A percentile compares a stretch with the other conserved stretches of the same genome.
These are phyloP conservation scores for Debaryomyces castellii DNA, from an alignment of 805 yeast genomes.

Conservation along the genomic window DNA sequence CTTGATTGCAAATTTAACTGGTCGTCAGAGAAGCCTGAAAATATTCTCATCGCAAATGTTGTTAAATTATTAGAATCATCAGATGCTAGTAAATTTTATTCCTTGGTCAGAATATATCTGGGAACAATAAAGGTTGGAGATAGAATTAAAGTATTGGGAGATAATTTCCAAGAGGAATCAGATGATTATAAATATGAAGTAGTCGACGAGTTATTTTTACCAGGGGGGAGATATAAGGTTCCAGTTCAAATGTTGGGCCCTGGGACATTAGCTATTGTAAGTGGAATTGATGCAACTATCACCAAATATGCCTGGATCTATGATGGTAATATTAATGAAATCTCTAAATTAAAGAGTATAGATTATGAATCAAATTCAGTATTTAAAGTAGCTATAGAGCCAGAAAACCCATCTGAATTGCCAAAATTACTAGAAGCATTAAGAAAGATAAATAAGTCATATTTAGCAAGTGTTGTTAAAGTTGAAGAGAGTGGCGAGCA, in stretches of 20 bases:
- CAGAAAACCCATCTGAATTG: constrained; percentile 73
- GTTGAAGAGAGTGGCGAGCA: constrained; percentile 92
- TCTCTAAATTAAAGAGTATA: constrained; percentile 33
- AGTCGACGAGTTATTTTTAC: constrained; percentile 46
- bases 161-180: constrained; percentile 46
- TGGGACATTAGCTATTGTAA: constrained; percentile 69
- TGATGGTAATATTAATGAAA: constrained; percentile 19
- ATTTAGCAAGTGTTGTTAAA: constrained; percentile 63
- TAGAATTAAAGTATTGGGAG: constrained; percentile 56
- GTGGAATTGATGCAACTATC: constrained; percentile 59
- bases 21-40: not conserved
- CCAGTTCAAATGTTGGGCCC: constrained; percentile 52
- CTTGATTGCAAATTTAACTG: constrained; percentile 6
- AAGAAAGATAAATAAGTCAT: constrained; percentile 57
- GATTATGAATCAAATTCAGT: constrained; percentile 55
- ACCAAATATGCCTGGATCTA: constrained; percentile 62
- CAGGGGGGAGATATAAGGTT: constrained; percentile 71
- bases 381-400: constrained; percentile 81
- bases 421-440: constrained; percentile 74
- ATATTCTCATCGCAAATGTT: constrained; percentile 20
- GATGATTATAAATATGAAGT: constrained; percentile 51
- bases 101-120: constrained; percentile 59
- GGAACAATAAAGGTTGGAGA: constrained; percentile 56
- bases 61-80: constrained; percentile 57
- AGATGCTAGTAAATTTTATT: constrained; percentile 53